Evolutionary conservation across 2,329 filamentous ascomycete genomes (phyloP).

Genomic region (Fonsecaea erecta): DNA sequence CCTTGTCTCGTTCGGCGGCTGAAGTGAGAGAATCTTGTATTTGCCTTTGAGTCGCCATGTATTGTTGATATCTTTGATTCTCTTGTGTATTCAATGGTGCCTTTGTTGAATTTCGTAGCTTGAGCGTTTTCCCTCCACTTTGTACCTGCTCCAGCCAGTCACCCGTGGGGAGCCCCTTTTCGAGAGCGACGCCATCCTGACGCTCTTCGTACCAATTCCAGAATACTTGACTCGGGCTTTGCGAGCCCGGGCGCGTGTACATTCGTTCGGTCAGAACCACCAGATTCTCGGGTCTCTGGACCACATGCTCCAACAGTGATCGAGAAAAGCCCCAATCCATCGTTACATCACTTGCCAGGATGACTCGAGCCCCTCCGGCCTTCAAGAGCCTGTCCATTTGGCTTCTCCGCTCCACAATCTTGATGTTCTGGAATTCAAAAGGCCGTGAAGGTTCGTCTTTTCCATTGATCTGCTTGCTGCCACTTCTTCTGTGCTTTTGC

Average conservation of each 20-base stretch:
- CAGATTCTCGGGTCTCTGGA: slow-evolving; percentile 77
- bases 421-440: slow-evolving; percentile 87
- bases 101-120: slow-evolving; percentile 65
- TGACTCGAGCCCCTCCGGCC: slow-evolving; percentile 66
- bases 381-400: slow-evolving; percentile 73
- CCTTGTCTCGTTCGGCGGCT: slow-evolving; percentile 57
- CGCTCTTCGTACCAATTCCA: slow-evolving; percentile 80
- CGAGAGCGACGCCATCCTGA: slow-evolving; percentile 65
- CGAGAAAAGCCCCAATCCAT: slow-evolving; percentile 95
- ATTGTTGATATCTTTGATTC: slow-evolving; percentile 83
- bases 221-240: slow-evolving; percentile 65
- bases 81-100: slow-evolving; percentile 75
- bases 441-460: slow-evolving; percentile 63
- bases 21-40: slow-evolving; percentile 79
- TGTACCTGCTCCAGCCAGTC: slow-evolving; percentile 70
- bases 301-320: slow-evolving; percentile 74
- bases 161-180: slow-evolving; percentile 56
- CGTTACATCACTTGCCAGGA: slow-evolving; percentile 86
- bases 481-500: slow-evolving; percentile 47
- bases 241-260: slow-evolving; percentile 42
- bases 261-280: slow-evolving; percentile 80
- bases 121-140: slow-evolving; percentile 65
- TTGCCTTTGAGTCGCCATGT: slow-evolving; percentile 84
- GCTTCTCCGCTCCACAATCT: slow-evolving; percentile 78
- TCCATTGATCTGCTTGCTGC: slow-evolving; percentile 49